Evolutionary conservation across 805 yeast genomes (phyloP).

Genomic region (Metschnikowia lachancei): DNA sequence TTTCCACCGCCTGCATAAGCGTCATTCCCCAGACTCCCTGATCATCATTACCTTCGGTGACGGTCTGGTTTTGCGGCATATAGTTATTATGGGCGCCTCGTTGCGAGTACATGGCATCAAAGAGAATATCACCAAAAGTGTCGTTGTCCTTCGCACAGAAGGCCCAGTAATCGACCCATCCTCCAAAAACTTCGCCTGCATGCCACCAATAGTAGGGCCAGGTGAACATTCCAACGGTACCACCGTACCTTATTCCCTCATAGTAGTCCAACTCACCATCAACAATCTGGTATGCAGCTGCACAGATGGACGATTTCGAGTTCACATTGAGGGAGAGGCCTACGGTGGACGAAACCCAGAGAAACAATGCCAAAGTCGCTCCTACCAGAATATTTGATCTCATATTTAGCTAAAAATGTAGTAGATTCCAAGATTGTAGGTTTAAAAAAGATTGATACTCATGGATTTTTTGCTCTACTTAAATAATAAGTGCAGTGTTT

Average conservation of each 20-base stretch:
- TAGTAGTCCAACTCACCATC: conserved; percentile 47
- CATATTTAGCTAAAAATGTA: no score
- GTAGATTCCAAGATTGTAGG: no score
- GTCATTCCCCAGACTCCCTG: conserved; percentile 53
- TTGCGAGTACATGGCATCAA: conserved; percentile 42
- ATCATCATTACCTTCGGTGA: conserved; percentile 51
- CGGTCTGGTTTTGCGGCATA: conserved; percentile 44
- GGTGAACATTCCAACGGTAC: conserved; percentile 46
- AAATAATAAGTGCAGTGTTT: no score
- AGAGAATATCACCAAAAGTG: conserved; percentile 29
- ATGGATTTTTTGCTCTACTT: no score
- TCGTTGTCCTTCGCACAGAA: conserved; percentile 38
- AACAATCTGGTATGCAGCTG: conserved; percentile 35
- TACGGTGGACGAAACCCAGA: conserved; percentile 4
- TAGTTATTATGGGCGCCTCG: conserved; percentile 41
- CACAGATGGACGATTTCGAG: conserved; percentile 39
- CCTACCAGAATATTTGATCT: neutral
- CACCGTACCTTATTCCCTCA: conserved; percentile 41
- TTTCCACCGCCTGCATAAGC: conserved; percentile 45
- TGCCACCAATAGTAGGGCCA: conserved; percentile 53
- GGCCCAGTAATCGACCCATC: conserved; percentile 39
- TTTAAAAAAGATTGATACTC: no score
- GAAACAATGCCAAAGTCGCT: neutral
- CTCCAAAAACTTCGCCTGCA: conserved; percentile 53
- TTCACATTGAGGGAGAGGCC: conserved; percentile 34